Percentiles rank a stretch among this genome's conserved stretches.
These are phyloP conservation scores for Colletotrichum horii DNA, from an alignment of 2,329 filamentous ascomycete genomes.

Conservation along the genomic window DNA sequence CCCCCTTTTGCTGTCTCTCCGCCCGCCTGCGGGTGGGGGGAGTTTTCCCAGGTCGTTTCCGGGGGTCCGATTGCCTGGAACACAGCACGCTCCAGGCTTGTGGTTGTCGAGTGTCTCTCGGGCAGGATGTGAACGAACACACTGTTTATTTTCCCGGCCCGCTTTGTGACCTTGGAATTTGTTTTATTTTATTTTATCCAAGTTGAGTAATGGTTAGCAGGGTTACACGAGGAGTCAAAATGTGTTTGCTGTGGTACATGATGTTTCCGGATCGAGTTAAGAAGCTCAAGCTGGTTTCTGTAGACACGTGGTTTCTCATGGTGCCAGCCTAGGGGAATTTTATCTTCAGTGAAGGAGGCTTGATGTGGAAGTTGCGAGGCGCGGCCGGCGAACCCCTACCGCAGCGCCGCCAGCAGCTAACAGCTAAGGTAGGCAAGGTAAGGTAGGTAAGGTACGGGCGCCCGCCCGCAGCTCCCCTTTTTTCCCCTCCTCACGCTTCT, in stretches of 20 bases:
- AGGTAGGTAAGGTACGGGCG: background rate
- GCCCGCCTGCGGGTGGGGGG: background rate
- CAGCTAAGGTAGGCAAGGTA: too few relatives aligned
- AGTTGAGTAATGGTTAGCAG: background rate
- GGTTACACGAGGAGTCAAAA: background rate
- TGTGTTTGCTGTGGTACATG: background rate
- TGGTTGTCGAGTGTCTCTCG: background rate
- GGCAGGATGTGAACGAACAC: background rate
- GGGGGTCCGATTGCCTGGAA: slow-evolving; percentile 1
- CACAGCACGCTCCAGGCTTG: background rate
- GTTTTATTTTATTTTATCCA: background rate
- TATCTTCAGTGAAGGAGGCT: background rate
- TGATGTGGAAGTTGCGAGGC: background rate
- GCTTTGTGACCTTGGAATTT: background rate
- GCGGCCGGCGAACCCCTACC: background rate
- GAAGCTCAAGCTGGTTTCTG: background rate
- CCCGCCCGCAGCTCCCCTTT: background rate
- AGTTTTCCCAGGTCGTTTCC: background rate
- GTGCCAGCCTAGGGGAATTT: background rate
- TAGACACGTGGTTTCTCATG: background rate
- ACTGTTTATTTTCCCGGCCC: background rate
- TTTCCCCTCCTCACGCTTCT: background rate
- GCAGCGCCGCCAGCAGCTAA: background rate
- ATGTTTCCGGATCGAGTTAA: background rate
- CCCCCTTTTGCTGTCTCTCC: background rate